Base-by-base conservation (phyloP, 2,329 filamentous ascomycete genomes). In the Hymenoscyphus infarciens region DNA sequence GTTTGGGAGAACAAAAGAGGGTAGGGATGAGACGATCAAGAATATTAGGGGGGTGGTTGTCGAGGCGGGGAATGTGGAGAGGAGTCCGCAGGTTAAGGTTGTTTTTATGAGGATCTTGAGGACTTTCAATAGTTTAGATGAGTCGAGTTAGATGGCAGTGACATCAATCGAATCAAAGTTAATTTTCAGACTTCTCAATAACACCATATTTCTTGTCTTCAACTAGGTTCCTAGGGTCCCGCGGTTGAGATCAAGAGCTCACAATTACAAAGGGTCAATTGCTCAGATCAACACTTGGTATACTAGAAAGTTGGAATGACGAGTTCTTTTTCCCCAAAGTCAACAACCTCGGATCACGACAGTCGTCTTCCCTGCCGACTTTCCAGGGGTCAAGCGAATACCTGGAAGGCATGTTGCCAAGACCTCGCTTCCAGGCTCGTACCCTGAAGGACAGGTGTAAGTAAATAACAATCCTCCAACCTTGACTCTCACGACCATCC, bases 1-100 rank as follows among this genome's bases (percentile, higher is more conserved):
- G 0, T 74, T 74, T 65, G 73, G 73, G 1, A 63, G 61, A 61
- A 63, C 56, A n/a, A 59, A 53, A 31, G 68, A 71, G 7, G 69
- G 64, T 1, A 68, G 67, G 58, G 64, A 66, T 19, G 65, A 62
- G 16, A 66, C 66, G 35, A 67, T 63, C 52, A 56, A 52, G 33
- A 63, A 65, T 15, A 71, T 74, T 58, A 70, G 62, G 54, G 62
- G 64, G 25, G 27, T 65, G 45, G 27, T 69, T 52, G 39, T 13
- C 11, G 69, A 71, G 56, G 70, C 67, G 2, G 62, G 62, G 53
- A 70, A 63, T 54, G 65, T 67, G 49, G 73, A 73, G 52, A 68
- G 72, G 39, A 72, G 71, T 27, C 69, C 67, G 15, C 62, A 64
- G 11, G 71, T 73, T 16, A 66, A 68, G 54, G 63, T 35, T 56